phyloP scores from a whole-genome alignment of 78 protist species.

The Emiliania huxleyi region DNA sequence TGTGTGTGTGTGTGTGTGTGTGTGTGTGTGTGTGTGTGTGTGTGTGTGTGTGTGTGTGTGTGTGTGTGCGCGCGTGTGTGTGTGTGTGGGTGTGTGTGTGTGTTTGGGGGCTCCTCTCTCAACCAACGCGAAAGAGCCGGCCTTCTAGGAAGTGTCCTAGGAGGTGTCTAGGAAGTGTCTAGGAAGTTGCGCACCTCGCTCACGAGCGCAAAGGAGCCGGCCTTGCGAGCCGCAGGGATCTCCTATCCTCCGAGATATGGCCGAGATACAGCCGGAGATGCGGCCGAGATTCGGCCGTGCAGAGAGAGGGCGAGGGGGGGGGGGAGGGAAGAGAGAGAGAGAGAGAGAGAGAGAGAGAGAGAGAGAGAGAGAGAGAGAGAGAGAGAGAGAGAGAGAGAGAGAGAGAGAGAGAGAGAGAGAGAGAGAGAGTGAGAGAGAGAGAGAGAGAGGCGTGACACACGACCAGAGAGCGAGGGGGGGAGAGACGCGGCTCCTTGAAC shows the following conservation, averaged over 20 bases:
- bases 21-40: too few species aligned
- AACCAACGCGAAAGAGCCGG: not conserved
- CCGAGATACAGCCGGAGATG: too few species aligned
- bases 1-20: too few species aligned
- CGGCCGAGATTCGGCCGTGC: too few species aligned
- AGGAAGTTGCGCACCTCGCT: not conserved
- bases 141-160: not conserved
- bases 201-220: not conserved
- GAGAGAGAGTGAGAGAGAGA: not conserved
- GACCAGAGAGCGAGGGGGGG: not conserved
- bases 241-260: too few species aligned
- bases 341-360: not conserved
- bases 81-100: too few species aligned
- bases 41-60: too few species aligned
- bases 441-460: not conserved
- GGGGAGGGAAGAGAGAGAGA: not conserved
- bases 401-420: not conserved
- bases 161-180: not conserved
- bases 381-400: not conserved
- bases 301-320: too few species aligned
- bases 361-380: not conserved
- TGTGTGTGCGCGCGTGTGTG: too few species aligned
- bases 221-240: not conserved
- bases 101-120: too few species aligned
- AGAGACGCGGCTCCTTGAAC: not conserved